Base-by-base conservation (phyloP, 495 filamentous ascomycete species). In the Neurospora pannonica region DNA sequence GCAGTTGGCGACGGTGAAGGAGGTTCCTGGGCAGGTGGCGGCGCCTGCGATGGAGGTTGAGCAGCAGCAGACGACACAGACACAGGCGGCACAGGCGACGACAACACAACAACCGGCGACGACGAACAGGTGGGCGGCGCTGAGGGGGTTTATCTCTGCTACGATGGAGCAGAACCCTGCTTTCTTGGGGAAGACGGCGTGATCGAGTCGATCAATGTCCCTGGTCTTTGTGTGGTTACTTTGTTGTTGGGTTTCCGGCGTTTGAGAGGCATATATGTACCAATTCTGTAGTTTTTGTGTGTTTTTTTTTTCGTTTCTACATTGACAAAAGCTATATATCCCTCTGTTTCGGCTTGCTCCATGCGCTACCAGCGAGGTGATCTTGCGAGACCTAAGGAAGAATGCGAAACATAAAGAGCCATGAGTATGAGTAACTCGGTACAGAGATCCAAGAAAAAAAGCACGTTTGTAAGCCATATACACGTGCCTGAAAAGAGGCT, bases 111-210 rank as follows among this genome's bases (percentile, higher is more conserved):
- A 80, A 37, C 80, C 82, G 36, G 81, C 86, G 7, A 89, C 87
- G 24, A 83, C 88, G 46, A 88, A 83, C 80, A 84, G 90, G 46
- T 93, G 90, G 90, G 91, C 90, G 46, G 90, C 90, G 24, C 79
- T 93, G 76, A 85, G 91, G 72, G 87, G 83, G 38, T 92, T 92
- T 73, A 92, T 94, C 43, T 88, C 90, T 0, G 87, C 90, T 74
- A 93, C 90, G 0, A 91, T 92, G 90, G 91, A 93, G 78, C 89
- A 90, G 78, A 92, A 92, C 71, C 89, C 90, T 34, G 90, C 87
- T 10, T 92, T 92, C 80, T 73, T 78, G 70, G 48, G 39, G 10
- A 79, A 80, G 73, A 70, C 71, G 17, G 43, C 21, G 19, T 67
- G 34, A 71, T 36, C 46, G n/a, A 13, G 19, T 19, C 34, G 24